These are phyloP conservation scores for Ceratonia siliqua DNA, from an alignment of 306 rosid genomes.

Conservation along the genomic window DNA sequence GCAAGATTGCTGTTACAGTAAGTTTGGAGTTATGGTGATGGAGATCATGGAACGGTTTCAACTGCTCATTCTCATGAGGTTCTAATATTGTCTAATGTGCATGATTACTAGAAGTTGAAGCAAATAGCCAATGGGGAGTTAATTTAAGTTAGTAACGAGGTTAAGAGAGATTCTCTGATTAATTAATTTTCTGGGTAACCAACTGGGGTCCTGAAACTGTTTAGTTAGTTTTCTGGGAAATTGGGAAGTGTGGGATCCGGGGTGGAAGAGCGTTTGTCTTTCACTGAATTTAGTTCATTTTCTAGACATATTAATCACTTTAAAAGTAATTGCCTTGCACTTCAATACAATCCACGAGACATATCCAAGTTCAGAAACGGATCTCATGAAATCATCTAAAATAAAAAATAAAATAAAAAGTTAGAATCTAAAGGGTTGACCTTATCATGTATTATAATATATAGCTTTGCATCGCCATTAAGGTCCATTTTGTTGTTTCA, in stretches of 20 bases:
- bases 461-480: not conserved
- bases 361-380: not conserved
- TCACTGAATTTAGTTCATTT: not conserved
- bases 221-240: not conserved
- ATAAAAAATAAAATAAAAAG: not conserved
- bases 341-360: not conserved
- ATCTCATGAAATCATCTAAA: not conserved
- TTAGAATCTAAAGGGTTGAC: no score
- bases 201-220: slow-evolving; percentile 13
- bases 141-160: not conserved
- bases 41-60: not conserved
- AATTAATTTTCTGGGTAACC: not conserved
- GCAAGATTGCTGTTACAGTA: no score
- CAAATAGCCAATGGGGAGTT: not conserved
- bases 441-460: no score
- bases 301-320: not conserved
- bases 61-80: not conserved
- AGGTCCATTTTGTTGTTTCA: not conserved
- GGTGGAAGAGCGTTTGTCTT: not conserved
- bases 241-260: not conserved
- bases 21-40: no score
- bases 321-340: not conserved
- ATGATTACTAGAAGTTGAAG: not conserved
- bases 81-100: no score
- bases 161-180: not conserved